These are phyloP conservation scores for Cercospora sp. DNA, from an alignment of 2,329 filamentous ascomycete genomes.

Conservation along the genomic window DNA sequence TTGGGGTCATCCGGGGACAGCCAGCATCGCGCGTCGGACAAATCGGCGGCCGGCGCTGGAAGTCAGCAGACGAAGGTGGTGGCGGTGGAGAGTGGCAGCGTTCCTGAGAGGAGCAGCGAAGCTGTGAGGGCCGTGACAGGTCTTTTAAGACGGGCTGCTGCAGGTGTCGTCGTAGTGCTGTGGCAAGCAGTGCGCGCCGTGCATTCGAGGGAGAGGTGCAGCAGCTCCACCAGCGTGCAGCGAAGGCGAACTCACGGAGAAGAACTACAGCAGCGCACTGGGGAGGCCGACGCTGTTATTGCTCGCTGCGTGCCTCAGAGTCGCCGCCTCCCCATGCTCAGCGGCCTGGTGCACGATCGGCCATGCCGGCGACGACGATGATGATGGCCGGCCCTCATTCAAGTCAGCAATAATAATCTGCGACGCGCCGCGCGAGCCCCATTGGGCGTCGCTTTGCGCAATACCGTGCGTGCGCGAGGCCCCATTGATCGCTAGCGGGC, in stretches of 20 bases:
- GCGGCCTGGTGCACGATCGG: not conserved
- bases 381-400: not conserved
- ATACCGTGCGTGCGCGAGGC: not conserved
- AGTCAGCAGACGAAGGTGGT: not conserved
- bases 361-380: not conserved
- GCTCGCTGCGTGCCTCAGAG: conserved; percentile 8
- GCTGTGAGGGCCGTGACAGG: not conserved
- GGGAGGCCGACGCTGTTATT: not conserved
- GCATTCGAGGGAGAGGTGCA: not conserved
- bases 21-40: not conserved
- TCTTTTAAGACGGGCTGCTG: conserved; percentile 10
- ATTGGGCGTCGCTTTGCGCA: conserved; percentile 16
- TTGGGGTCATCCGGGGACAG: not conserved
- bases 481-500: not conserved
- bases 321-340: conserved; percentile 13
- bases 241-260: not conserved
- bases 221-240: not conserved
- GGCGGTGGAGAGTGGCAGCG: not conserved
- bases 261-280: not conserved
- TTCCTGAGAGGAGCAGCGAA: not conserved
- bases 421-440: conserved; percentile 5
- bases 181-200: not conserved
- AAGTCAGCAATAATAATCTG: conserved; percentile 2
- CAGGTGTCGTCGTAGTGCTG: conserved; percentile 1
- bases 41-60: not conserved